Conservation (phyloP, 208 protist species). For the Wallacemonas sp. region DNA sequence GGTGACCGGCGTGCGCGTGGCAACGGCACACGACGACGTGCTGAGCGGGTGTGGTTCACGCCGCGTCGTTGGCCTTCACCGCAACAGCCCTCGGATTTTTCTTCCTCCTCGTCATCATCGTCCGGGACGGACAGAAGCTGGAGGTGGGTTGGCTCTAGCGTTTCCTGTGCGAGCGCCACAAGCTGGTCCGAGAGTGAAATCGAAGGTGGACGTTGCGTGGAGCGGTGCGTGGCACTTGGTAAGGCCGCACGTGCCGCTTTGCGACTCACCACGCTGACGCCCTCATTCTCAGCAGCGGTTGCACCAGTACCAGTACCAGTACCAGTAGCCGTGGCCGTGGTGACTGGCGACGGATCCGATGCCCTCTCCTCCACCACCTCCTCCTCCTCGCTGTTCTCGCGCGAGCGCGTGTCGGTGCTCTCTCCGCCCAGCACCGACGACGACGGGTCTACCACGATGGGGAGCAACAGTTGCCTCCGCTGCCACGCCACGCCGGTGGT, state of each 20-base stretch:
- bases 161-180: slow-evolving; percentile 8
- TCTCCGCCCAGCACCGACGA: not conserved
- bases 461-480: not conserved
- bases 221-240: not conserved
- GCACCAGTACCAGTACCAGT: too few relatives aligned
- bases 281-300: too few relatives aligned
- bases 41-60: too few relatives aligned
- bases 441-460: not conserved
- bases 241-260: not conserved
- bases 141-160: not conserved
- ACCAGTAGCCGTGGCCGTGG: too few relatives aligned
- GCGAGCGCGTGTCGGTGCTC: not conserved
- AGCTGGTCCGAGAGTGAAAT: slow-evolving; percentile 18
- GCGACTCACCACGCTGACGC: not conserved
- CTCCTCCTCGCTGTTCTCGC: not conserved
- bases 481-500: not conserved
- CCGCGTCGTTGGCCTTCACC: not conserved
- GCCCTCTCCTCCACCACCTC: not conserved
- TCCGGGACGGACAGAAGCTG: not conserved
- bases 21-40: too few relatives aligned
- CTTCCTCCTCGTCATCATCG: too few relatives aligned
- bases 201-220: not conserved
- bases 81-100: not conserved
- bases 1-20: too few relatives aligned
- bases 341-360: too few relatives aligned